Evolutionary conservation across 805 yeast species (phyloP), one percentile per base, ranked within the genome.

Genomic region (Suhomyces vadensis): DNA sequence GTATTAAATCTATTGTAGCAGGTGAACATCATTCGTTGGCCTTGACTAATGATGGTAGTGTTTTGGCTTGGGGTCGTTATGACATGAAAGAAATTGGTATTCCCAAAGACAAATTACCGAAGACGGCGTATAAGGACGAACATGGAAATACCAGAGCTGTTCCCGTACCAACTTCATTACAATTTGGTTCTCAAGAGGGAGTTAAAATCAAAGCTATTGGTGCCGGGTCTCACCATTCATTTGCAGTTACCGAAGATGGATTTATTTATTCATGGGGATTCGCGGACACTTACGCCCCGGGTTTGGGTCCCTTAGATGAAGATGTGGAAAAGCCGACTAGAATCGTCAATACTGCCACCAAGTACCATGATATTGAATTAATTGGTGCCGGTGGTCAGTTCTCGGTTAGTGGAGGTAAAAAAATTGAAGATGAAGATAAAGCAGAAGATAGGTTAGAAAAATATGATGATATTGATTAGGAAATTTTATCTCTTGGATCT

Each of bases 361-460:
- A 82, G 56, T 79, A 79, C 43, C 84, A 87, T 44, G 79, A 84
- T 50, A 88, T 94, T 54, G 60, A 72, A 35, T 51, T 81, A 36
- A 78, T 87, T 50, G 91, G 95, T n/a, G 94, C 94, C 37, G 99
- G 99, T 49, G 99, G 98, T 17, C 99, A 94, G 68, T 94, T 88
- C 60, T 85, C 95, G 42, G 85, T 90, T 6, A 79, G 92, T 61
- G 97, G 90, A 31, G 97, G 98, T 43, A 65, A 76, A 26, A 80
- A 78, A 55, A 81, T 79, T 46, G 77, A 71, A 42, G 83, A 79
- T 48, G 81, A 72, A 39, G 75, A 69, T 26, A 53, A 53, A 19
- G 71, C 72, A 23, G 81, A 77, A 52, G 73, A 73, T 31, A 68
- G 83, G 58, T 55, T 66, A 21, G 82, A 77, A 26, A 71, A 71